Base-by-base conservation (phyloP, 805 yeast genomes). In the baker's yeast (Saccharomyces cerevisiae) region DNA sequence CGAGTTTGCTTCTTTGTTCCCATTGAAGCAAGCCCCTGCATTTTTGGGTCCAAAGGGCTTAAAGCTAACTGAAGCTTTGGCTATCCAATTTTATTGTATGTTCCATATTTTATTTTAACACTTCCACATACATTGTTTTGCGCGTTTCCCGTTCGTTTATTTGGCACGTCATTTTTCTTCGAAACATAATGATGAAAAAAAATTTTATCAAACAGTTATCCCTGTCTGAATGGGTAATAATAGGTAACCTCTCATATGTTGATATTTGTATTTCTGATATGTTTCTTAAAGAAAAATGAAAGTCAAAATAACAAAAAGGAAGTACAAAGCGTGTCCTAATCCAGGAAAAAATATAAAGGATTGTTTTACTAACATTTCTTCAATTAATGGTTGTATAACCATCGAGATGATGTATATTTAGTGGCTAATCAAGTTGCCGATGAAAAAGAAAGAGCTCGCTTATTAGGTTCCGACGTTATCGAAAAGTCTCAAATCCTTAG, bases 41-140 rank as follows among this genome's bases (percentile, higher is more conserved):
- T 84, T 84, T 63, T 62, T 80, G 70, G 90, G 88, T 56, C 83
- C 85, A 67, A 80, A 85, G 69, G 90, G 91, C 58, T 82, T 76
- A 78, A 83, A 84, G 70, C 76, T 87, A 69, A 76, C 79, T 61
- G 92, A 87, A 79, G 75, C 74, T 54, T 75, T 82, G 63, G 91
- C 95, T 60, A 71, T 85, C 64, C 61, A 77, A 59, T 68, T 77
- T 70, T 83, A 85, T 76, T 54, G 67, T 63, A 63, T 61, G 67
- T 59, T 55, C 5, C 27, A 24, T 29, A 26, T 36, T 36, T 36
- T 36, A 17, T 6, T 9, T 36, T n/a, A n/a, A n/a, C n/a, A n/a
- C n/a, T 17, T 36, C 4, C 24, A 6, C 43, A 36, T 36, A 6
- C 6, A 2, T 17, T 29, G 13, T 9, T 29, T 9, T 6, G 13